These are phyloP conservation scores for Eucalyptus polyanthemos DNA, from an alignment of 345 rosid genomes.

Conservation along the genomic window DNA sequence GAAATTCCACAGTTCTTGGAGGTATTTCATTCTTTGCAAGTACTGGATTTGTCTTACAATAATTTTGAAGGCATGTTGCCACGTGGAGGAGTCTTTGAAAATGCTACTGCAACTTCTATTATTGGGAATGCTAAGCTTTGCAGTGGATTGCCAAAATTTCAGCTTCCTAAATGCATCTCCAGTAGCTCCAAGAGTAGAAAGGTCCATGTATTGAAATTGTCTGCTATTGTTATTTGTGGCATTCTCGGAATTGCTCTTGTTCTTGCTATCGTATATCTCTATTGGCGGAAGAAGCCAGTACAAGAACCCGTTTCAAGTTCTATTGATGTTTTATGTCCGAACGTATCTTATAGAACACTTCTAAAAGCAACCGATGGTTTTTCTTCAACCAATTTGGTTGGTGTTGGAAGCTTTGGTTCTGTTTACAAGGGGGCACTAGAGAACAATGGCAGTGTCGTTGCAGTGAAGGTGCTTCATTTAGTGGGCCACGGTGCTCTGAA, in stretches of 20 bases:
- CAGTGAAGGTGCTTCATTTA: not conserved
- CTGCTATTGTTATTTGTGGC: not conserved
- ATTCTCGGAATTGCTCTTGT: not conserved
- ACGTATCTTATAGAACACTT: not conserved
- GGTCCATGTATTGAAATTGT: not conserved
- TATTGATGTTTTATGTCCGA: not conserved
- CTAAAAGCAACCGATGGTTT: not conserved
- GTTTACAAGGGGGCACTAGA: not conserved
- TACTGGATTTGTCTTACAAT: not conserved
- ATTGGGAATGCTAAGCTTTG: not conserved
- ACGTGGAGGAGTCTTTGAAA: not conserved
- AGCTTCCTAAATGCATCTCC: not conserved
- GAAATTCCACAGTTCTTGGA: not conserved
- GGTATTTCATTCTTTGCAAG: not conserved
- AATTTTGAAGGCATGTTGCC: not conserved
- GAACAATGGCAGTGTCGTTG: rapidly evolving
- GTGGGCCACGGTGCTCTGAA: not conserved
- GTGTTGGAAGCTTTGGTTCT: not conserved
- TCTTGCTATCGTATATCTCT: not conserved
- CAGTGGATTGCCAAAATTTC: not conserved
- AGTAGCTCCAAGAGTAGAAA: not conserved
- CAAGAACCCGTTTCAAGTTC: not conserved
- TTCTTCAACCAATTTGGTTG: not conserved
- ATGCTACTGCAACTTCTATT: not conserved
- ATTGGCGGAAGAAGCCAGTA: not conserved